Conservation (phyloP, 2,329 filamentous ascomycete genomes). For the Coleophoma crateriformis region DNA sequence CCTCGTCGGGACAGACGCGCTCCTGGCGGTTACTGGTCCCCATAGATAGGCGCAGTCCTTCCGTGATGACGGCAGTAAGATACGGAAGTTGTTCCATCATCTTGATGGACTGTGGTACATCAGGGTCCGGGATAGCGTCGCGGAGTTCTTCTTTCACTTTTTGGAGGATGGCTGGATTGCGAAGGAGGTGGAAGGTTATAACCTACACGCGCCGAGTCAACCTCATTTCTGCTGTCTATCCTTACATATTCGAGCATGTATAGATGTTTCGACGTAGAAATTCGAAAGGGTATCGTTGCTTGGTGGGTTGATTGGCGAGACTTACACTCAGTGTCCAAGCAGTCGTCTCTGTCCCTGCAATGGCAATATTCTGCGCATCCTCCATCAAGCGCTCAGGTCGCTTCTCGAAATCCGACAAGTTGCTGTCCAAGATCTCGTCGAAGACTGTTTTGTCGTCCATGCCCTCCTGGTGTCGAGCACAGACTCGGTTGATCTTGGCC, state of each 20-base stretch:
- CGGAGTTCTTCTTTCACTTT: constrained; percentile 27
- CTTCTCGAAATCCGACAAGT: neutral
- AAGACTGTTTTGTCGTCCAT: constrained; percentile 14
- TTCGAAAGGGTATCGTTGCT: too few relatives aligned
- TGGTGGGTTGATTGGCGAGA: too few relatives aligned
- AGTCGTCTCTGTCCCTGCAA: constrained; percentile 26
- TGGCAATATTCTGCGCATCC: constrained; percentile 20
- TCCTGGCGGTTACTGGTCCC: constrained; percentile 28
- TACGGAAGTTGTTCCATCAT: constrained; percentile 29
- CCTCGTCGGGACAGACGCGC: constrained; percentile 25
- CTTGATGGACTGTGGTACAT: neutral
- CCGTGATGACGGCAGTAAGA: constrained; percentile 22
- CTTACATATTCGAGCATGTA: too few relatives aligned
- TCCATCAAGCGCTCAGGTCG: neutral
- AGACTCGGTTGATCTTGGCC: too few relatives aligned
- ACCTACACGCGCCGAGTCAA: constrained; percentile 1
- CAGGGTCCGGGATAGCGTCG: neutral
- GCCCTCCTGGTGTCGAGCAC: neutral
- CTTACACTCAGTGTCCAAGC: constrained; percentile 20
- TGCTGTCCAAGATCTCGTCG: neutral
- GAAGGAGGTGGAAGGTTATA: constrained; percentile 27
- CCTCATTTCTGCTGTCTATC: too few relatives aligned
- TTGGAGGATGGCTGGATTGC: constrained; percentile 20
- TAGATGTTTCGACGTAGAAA: too few relatives aligned
- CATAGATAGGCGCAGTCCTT: constrained; percentile 25